Evolutionary conservation across 352 stramenopile species (phyloP).

Genomic region (Globisporangium heterothallicum): DNA sequence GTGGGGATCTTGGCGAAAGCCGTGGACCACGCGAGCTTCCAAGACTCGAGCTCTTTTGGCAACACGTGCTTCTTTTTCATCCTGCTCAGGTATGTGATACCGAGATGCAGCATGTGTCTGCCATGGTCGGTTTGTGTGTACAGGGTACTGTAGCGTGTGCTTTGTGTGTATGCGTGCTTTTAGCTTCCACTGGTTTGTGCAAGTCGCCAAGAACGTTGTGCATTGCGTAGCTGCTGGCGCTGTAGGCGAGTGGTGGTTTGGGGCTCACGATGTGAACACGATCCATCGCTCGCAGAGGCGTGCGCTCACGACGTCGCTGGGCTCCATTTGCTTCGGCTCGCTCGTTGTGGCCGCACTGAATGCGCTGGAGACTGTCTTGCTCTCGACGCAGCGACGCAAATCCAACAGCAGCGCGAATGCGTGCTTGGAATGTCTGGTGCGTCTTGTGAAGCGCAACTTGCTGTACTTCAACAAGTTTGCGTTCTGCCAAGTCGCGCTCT

Average conservation of each 20-base stretch:
- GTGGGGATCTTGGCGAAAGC: conserved; percentile 67
- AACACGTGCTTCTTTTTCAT: conserved; percentile 84
- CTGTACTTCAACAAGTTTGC: conserved; percentile 87
- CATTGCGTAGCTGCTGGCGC: conserved; percentile 76
- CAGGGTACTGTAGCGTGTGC: neutral
- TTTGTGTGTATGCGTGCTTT: neutral
- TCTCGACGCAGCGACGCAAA: conserved; percentile 66
- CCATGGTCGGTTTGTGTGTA: neutral
- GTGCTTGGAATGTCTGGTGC: conserved; percentile 78
- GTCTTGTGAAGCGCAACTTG: conserved; percentile 64
- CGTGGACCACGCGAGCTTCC: conserved; percentile 20
- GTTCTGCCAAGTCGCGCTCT: conserved; percentile 82
- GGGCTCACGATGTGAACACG: conserved; percentile 61
- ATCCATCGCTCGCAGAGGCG: conserved; percentile 62
- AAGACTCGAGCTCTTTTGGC: conserved; percentile 59
- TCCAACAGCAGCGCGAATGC: conserved; percentile 57
- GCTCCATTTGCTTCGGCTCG: conserved; percentile 81
- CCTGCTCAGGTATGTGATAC: conserved; percentile 55
- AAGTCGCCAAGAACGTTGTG: conserved; percentile 83
- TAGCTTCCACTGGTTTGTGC: conserved; percentile 84
- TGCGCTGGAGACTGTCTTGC: conserved; percentile 58
- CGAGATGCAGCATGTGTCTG: neutral
- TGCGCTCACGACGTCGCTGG: conserved; percentile 67
- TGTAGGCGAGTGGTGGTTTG: conserved; percentile 86
- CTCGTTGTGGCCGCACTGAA: conserved; percentile 68